These are phyloP conservation scores for Viola pubescens DNA, from an alignment of 441 rosid genomes.

Conservation along the genomic window DNA sequence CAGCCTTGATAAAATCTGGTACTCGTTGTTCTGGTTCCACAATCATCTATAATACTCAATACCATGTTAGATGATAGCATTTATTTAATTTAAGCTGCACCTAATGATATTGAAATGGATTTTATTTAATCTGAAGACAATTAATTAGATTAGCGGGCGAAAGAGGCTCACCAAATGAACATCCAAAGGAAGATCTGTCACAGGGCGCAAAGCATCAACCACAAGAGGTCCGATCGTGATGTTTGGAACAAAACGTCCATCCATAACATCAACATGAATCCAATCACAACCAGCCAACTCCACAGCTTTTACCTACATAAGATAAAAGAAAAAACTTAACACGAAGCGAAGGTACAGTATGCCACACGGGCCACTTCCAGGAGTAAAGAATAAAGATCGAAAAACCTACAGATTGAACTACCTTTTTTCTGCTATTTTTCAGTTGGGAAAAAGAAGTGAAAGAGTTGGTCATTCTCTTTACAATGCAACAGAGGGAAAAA, in stretches of 20 bases:
- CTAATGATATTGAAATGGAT: neutral
- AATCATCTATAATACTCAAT: slow-evolving; percentile 58
- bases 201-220: slow-evolving; percentile 92
- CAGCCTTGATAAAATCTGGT: slow-evolving; percentile 90
- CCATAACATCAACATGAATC: slow-evolving; percentile 99
- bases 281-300: slow-evolving; percentile 98
- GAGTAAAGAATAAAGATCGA: neutral
- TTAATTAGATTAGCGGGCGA: slow-evolving; percentile 9
- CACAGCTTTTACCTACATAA: slow-evolving; percentile 79
- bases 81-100: neutral
- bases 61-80: slow-evolving; percentile 12
- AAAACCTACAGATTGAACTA: neutral
- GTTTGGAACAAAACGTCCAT: slow-evolving; percentile 97
- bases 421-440: too few relatives aligned
- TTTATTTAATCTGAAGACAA: too few relatives aligned
- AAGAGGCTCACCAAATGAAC: slow-evolving; percentile 73
- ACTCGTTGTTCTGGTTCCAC: slow-evolving; percentile 89
- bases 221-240: slow-evolving; percentile 96
- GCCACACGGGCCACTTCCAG: neutral
- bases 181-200: slow-evolving; percentile 94
- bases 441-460: too few relatives aligned
- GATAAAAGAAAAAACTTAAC: slow-evolving; percentile 17
- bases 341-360: neutral
- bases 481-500: neutral
- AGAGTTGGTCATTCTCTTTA: too few relatives aligned